These are phyloP conservation scores for Aspergillus sojae DNA, from an alignment of 2,329 filamentous ascomycete genomes.

Conservation along the genomic window DNA sequence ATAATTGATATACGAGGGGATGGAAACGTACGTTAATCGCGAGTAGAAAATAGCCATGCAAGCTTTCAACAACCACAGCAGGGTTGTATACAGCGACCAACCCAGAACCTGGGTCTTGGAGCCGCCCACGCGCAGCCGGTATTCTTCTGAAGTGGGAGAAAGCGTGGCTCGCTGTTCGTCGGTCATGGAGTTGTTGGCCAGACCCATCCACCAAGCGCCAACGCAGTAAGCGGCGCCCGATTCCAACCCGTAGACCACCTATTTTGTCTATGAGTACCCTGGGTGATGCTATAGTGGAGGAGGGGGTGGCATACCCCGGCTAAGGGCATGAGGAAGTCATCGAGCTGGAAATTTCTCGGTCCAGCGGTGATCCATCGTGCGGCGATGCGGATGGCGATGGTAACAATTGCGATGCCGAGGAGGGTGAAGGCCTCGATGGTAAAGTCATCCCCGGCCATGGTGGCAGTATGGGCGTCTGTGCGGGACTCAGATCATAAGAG, in stretches of 20 bases:
- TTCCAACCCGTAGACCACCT: constrained; percentile 57
- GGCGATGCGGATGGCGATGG: constrained; percentile 56
- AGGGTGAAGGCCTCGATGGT: constrained; percentile 54
- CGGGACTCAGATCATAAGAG: neutral
- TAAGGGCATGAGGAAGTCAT: constrained; percentile 63
- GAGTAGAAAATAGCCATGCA: constrained; percentile 62
- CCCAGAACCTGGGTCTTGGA: constrained; percentile 57
- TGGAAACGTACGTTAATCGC: constrained; percentile 50
- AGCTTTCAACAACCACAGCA: constrained; percentile 58
- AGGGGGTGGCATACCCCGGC: constrained; percentile 46
- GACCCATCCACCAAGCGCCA: constrained; percentile 51
- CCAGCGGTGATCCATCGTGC: constrained; percentile 54
- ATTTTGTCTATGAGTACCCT: neutral
- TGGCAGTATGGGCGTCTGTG: neutral
- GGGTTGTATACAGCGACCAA: constrained; percentile 57
- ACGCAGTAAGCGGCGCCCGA: constrained; percentile 54
- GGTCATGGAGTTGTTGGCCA: constrained; percentile 63
- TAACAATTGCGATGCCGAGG: constrained; percentile 51
- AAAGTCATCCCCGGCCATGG: constrained; percentile 35
- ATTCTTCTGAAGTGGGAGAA: constrained; percentile 50
- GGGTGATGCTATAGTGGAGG: too few relatives aligned
- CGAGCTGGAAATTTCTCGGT: constrained; percentile 53
- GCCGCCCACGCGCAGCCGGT: constrained; percentile 53
- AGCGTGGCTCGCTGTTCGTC: constrained; percentile 51
- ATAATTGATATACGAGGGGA: neutral